phyloP scores from a whole-genome alignment of 306 rosid genomes.

The Fragaria ananassa region DNA sequence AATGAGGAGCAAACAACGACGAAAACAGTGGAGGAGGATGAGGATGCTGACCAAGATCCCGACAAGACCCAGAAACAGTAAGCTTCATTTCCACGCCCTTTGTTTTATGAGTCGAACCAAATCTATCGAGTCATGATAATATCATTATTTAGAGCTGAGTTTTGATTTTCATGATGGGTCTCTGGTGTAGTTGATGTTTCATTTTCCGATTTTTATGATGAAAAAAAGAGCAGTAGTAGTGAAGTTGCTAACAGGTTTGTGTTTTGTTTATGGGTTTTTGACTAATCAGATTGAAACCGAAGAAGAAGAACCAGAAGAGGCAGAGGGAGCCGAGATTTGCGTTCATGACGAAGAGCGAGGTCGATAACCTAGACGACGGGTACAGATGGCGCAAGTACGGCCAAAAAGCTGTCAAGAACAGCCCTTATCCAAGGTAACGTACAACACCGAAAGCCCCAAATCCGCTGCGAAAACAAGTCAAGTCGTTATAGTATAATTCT shows the following conservation, averaged over 20 bases:
- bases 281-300: constrained; percentile 53
- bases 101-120: not conserved
- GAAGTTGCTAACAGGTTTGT: not conserved
- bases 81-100: constrained; percentile 26
- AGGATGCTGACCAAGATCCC: constrained; percentile 38
- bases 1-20: constrained; percentile 18
- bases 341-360: constrained; percentile 84
- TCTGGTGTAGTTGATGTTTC: constrained; percentile 13
- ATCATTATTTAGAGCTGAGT: not conserved
- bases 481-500: not conserved
- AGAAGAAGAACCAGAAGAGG: constrained; percentile 74
- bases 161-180: not conserved
- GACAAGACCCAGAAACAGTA: constrained; percentile 66
- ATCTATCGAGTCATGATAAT: not conserved
- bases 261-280: constrained; percentile 20
- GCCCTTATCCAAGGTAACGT: constrained; percentile 85
- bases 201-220: not conserved
- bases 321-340: constrained; percentile 70
- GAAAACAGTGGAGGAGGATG: constrained; percentile 20
- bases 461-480: not conserved
- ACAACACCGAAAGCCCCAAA: constrained; percentile 4
- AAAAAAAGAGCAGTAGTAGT: not conserved
- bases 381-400: constrained; percentile 97
- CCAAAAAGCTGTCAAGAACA: constrained; percentile 91
- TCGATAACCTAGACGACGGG: constrained; percentile 85